Evolutionary conservation across 805 yeast genomes (phyloP).

Genomic region (Saccharomycopsis sp.): DNA sequence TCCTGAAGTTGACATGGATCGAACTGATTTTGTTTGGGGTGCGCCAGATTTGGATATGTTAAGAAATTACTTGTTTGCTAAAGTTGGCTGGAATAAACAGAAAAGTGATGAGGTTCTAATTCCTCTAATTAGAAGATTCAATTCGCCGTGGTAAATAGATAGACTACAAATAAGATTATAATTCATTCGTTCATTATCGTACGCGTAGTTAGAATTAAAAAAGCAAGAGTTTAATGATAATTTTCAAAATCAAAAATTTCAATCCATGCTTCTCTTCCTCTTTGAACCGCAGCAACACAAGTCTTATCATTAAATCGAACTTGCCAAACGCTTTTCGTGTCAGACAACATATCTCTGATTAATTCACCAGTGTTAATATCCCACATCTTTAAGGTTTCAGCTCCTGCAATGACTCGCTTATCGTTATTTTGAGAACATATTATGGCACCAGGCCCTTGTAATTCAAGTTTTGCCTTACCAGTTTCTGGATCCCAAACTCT

Average conservation of each 20-base stretch:
- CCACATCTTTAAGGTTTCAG: slow-evolving; percentile 84
- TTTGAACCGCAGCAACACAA: slow-evolving; percentile 88
- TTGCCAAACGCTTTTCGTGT: slow-evolving; percentile 91
- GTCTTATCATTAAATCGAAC: slow-evolving; percentile 78
- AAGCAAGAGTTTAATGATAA: not conserved
- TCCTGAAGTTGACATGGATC: slow-evolving; percentile 83
- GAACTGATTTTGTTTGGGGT: slow-evolving; percentile 83
- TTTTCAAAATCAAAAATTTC: slow-evolving; percentile 73
- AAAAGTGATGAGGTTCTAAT: slow-evolving; percentile 75
- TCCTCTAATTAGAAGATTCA: slow-evolving; percentile 78
- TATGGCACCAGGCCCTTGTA: slow-evolving; percentile 75
- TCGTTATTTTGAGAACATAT: slow-evolving; percentile 92
- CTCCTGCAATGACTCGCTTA: slow-evolving; percentile 78
- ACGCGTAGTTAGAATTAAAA: not conserved
- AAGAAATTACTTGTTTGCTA: slow-evolving; percentile 57
- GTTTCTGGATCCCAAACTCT: slow-evolving; percentile 89
- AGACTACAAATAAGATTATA: not conserved
- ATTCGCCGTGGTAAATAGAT: slow-evolving; percentile 43
- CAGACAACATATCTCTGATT: slow-evolving; percentile 64
- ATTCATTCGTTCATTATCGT: not conserved
- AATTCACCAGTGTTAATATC: slow-evolving; percentile 71
- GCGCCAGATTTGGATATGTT: slow-evolving; percentile 75
- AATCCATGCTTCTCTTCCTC: slow-evolving; percentile 61
- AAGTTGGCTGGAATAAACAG: slow-evolving; percentile 74
- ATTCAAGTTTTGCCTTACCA: slow-evolving; percentile 46